Conservation (phyloP, 495 filamentous ascomycete genomes). For the Podospora pseudocomata region DNA sequence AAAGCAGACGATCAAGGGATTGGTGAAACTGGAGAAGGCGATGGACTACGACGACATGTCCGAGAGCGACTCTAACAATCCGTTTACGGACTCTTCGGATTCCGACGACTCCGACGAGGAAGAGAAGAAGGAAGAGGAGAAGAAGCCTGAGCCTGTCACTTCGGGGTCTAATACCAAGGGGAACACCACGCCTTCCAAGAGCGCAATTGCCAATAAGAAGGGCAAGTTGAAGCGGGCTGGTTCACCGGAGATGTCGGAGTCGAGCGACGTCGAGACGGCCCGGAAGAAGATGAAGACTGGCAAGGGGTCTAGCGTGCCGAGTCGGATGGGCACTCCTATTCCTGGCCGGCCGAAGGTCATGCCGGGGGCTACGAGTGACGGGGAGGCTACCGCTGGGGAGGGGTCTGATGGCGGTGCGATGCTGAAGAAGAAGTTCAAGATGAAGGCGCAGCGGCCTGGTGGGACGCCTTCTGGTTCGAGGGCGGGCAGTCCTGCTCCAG, state of each 20-base stretch:
- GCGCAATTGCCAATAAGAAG: constrained; percentile 55
- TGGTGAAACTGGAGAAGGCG: constrained; percentile 81
- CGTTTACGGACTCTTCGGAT: constrained; percentile 50
- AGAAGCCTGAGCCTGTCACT: constrained; percentile 62
- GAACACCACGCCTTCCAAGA: constrained; percentile 70
- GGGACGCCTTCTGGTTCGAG: constrained; percentile 53
- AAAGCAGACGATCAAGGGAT: constrained; percentile 70
- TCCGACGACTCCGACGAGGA: constrained; percentile 41
- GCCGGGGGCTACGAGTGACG: constrained; percentile 71
- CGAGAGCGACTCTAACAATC: constrained; percentile 52
- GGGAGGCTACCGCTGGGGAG: constrained; percentile 72
- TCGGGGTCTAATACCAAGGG: constrained; percentile 65
- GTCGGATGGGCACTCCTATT: constrained; percentile 53
- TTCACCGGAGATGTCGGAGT: constrained; percentile 80
- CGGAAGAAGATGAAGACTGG: constrained; percentile 86
- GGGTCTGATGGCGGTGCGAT: constrained; percentile 65
- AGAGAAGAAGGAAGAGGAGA: constrained; percentile 66
- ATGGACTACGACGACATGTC: constrained; percentile 77
- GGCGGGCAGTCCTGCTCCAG: constrained; percentile 46
- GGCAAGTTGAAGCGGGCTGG: constrained; percentile 76
- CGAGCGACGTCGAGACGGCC: constrained; percentile 82
- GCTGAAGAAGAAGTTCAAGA: constrained; percentile 62
- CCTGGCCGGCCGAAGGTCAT: constrained; percentile 51
- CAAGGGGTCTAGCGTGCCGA: constrained; percentile 45
- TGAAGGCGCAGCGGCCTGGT: constrained; percentile 38